These are phyloP conservation scores for Erodium chrysanthum DNA, from an alignment of 441 rosid species.

Conservation along the genomic window DNA sequence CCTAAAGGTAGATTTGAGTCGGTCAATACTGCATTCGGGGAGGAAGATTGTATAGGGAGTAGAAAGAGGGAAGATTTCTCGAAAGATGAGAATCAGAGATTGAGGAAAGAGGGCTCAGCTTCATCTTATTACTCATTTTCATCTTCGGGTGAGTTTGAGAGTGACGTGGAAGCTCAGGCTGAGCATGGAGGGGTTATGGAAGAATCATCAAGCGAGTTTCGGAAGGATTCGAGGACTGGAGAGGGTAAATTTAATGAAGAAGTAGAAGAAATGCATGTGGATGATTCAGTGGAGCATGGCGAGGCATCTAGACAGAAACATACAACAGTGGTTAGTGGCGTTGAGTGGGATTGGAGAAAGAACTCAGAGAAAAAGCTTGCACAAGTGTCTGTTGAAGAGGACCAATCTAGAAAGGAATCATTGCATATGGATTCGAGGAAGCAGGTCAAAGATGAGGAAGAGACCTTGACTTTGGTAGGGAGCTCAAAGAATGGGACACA, in stretches of 20 bases:
- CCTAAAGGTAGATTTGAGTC: not conserved
- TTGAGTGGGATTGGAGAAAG: constrained; percentile 54
- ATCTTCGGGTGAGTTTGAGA: constrained; percentile 48
- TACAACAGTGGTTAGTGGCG: constrained; percentile 17
- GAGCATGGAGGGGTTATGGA: constrained; percentile 24
- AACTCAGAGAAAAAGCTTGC: constrained; percentile 61
- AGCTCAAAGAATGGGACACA: constrained; percentile 31
- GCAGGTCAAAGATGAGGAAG: constrained; percentile 29
- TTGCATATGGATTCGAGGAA: constrained; percentile 27
- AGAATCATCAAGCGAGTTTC: constrained; percentile 22
- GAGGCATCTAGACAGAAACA: constrained; percentile 22
- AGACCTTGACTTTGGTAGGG: constrained; percentile 24
- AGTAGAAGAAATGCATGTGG: constrained; percentile 21
- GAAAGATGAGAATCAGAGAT: constrained; percentile 24
- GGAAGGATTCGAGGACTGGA: constrained; percentile 19
- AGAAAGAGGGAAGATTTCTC: constrained; percentile 13
- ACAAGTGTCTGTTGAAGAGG: constrained; percentile 35
- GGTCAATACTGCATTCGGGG: not conserved
- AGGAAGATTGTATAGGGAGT: not conserved
- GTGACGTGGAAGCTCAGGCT: constrained; percentile 39
- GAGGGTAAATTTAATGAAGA: constrained; percentile 20
- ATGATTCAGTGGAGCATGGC: constrained; percentile 8
- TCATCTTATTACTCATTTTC: constrained; percentile 73
- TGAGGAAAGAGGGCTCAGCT: constrained; percentile 46
- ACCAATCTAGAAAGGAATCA: constrained; percentile 33